Evolutionary conservation across 2,329 filamentous ascomycete species (phyloP), one percentile per base, ranked within the genome.

Genomic region (Sporothrix mexicana): DNA sequence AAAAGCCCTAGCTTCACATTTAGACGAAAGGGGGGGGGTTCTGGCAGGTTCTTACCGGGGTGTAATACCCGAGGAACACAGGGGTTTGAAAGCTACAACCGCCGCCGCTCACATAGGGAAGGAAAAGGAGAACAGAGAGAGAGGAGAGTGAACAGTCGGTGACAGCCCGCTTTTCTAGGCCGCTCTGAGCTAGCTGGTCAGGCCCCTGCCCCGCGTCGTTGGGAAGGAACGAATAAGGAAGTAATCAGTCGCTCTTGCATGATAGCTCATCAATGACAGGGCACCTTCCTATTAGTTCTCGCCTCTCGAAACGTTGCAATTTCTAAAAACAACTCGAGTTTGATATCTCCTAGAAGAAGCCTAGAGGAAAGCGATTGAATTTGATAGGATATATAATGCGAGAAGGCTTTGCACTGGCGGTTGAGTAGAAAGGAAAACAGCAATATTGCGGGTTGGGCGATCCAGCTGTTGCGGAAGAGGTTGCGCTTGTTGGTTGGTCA

Each of bases 31-130:
- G 67, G 10, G 20, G 20, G 51, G 20, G 51, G n/a, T 69, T 69
- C 66, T 69, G 66, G 66, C 66, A 69, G 67, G 51, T 57, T 69
- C 36, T 69, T 51, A 45, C 30, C n/a, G 30, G 51, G 51, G 45
- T 36, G 64, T 12, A 57, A 57, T 45, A 69, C 30, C 49, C 49
- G 66, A 30, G 49, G 23, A 49, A 55, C 67, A 43, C 23, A 53
- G 23, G 23, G 13, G 5, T 30, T 15, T 41, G 41, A 43, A 62
- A 66, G 61, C 61, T 66, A 25, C 61, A 66, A 43, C 59, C 5
- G 30, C 30, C 15, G 15, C 57, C 57, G 15, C n/a, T 6, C 41
- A 25, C 30, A 45, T 6, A 66, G 62, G 41, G 25, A n/a, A 23
- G 36, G 41, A 64, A 41, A 17, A 41, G 17, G 36, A 23, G 20